Evolutionary conservation across 2,329 filamentous ascomycete genomes (phyloP).

Genomic region (Alternaria hordeiaustralica): DNA sequence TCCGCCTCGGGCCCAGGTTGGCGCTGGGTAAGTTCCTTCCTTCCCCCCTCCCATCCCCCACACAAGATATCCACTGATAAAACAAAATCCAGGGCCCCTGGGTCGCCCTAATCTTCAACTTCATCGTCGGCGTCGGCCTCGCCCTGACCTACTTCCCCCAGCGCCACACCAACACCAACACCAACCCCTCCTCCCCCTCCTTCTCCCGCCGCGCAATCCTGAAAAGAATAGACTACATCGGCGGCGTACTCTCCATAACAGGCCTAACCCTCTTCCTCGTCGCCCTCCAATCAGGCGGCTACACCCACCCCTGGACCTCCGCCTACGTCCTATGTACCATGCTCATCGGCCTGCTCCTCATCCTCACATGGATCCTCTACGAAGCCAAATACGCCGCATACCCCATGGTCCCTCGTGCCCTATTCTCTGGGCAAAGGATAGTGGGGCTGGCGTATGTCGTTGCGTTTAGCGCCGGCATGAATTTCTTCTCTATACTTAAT

Average conservation of each 20-base stretch:
- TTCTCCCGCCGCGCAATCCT: not conserved
- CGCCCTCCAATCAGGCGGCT: slow-evolving; percentile 50
- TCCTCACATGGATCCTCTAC: slow-evolving; percentile 31
- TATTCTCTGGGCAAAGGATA: not conserved
- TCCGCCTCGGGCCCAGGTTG: slow-evolving; percentile 33
- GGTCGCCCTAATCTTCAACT: slow-evolving; percentile 43
- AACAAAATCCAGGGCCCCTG: too few species aligned
- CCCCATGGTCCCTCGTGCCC: not conserved
- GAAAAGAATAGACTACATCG: not conserved
- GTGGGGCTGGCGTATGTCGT: not conserved
- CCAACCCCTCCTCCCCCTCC: slow-evolving; percentile 20
- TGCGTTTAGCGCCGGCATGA: not conserved
- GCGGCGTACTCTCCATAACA: slow-evolving; percentile 37
- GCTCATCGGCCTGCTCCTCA: slow-evolving; percentile 43
- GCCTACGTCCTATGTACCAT: slow-evolving; percentile 48
- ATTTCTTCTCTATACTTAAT: not conserved
- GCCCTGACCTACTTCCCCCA: slow-evolving; percentile 42
- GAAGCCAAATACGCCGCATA: not conserved
- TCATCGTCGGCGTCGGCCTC: slow-evolving; percentile 37
- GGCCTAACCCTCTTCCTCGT: slow-evolving; percentile 48
- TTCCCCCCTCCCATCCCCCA: too few species aligned
- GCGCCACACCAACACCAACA: slow-evolving; percentile 33
- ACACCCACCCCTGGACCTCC: slow-evolving; percentile 48
- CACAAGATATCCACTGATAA: too few species aligned
- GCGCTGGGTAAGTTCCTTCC: too few species aligned